Evolutionary conservation across 1,284 basidiomycete genomes (phyloP).

Genomic region (Sphagnurus paluster): DNA sequence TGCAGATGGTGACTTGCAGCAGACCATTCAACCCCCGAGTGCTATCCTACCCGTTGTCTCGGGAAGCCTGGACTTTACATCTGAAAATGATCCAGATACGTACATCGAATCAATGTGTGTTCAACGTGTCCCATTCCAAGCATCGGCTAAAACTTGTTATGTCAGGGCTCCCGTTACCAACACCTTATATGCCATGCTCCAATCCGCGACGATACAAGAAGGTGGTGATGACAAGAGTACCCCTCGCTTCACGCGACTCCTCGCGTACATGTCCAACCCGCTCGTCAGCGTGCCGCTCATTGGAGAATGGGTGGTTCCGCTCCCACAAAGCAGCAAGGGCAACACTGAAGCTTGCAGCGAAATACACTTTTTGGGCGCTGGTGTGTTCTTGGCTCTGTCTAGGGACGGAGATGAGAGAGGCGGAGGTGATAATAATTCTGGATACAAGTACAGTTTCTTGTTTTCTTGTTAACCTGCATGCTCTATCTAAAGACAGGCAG

Average conservation of each 20-base stretch:
- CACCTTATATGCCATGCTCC: slow-evolving; percentile 63
- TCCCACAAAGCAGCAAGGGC: slow-evolving; percentile 54
- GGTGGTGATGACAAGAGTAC: slow-evolving; percentile 50
- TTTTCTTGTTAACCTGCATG: too few species aligned
- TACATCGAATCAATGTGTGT: slow-evolving; percentile 34
- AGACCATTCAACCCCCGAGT: slow-evolving; percentile 59
- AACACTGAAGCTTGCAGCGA: slow-evolving; percentile 59
- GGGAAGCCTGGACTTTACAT: slow-evolving; percentile 58
- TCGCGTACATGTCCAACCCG: slow-evolving; percentile 49
- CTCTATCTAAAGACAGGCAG: slow-evolving; percentile 50
- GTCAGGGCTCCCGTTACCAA: slow-evolving; percentile 65
- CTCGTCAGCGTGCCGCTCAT: slow-evolving; percentile 34
- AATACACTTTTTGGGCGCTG: slow-evolving; percentile 52
- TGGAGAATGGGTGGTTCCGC: slow-evolving; percentile 66
- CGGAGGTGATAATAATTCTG: slow-evolving; percentile 47
- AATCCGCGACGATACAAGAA: slow-evolving; percentile 66
- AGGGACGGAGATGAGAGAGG: slow-evolving; percentile 66
- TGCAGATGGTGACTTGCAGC: slow-evolving; percentile 41
- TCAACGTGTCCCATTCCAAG: neutral
- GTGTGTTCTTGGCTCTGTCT: slow-evolving; percentile 59
- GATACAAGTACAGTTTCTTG: slow-evolving; percentile 61
- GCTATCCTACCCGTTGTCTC: slow-evolving; percentile 46
- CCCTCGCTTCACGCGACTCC: slow-evolving; percentile 52
- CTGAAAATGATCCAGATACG: slow-evolving; percentile 47
- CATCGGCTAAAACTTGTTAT: neutral